Evolutionary conservation across 371 early-diverging fungal species (phyloP).

Genomic region (Mucor velutinosus): DNA sequence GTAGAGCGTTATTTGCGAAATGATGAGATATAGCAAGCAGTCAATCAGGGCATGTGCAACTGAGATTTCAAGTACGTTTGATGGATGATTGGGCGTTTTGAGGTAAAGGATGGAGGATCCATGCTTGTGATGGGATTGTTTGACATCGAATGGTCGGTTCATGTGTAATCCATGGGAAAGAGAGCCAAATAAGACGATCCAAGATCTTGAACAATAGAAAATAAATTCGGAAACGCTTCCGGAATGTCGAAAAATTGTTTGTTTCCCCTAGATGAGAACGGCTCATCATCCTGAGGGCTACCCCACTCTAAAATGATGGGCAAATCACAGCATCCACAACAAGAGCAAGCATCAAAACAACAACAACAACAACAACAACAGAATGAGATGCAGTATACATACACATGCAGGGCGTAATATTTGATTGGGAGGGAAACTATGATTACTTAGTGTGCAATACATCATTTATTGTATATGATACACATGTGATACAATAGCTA

Average conservation of each 20-base stretch:
- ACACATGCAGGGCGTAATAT: conserved; percentile 8
- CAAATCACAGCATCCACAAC: neutral
- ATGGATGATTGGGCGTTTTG: no score
- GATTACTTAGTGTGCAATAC: neutral
- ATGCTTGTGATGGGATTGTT: neutral
- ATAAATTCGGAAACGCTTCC: neutral
- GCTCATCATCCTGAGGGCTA: neutral
- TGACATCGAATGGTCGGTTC: neutral
- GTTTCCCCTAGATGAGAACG: neutral
- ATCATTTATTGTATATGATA: neutral
- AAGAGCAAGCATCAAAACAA: neutral
- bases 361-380: neutral
- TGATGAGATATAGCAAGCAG: neutral
- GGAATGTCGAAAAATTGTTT: neutral
- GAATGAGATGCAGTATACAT: neutral
- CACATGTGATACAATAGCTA: neutral
- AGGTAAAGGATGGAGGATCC: no score
- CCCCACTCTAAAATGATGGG: neutral
- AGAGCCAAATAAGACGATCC: neutral
- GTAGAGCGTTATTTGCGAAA: neutral
- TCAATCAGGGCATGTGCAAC: neutral
- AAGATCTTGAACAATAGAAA: neutral
- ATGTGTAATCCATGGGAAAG: neutral
- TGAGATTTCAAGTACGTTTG: neutral
- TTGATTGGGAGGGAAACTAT: neutral